Percentiles rank a stretch among this genome's conserved stretches.
Conservation (phyloP, 164 flowering plant genomes). For the Paratinospora sagittata region DNA sequence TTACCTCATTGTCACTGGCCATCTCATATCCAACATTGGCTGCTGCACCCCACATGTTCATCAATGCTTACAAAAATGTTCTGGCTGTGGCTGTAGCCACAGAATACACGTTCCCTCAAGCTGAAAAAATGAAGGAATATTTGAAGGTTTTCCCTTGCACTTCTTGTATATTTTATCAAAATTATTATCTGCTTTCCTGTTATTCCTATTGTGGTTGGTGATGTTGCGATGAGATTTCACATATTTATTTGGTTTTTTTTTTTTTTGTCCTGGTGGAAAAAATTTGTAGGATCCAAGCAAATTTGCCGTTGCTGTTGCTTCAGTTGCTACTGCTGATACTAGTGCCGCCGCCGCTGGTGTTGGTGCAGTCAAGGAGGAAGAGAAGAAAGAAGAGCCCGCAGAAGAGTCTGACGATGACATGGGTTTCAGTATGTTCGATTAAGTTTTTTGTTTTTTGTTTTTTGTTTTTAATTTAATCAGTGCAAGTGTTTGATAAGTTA, state of each 20-base stretch:
- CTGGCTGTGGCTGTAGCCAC: conserved; percentile 33
- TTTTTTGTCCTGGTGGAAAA: background rate
- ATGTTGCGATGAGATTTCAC: too few species aligned
- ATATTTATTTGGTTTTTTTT: background rate
- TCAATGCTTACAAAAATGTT: conserved; percentile 39
- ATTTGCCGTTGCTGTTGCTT: conserved; percentile 62
- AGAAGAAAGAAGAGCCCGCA: too few species aligned
- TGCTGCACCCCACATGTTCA: conserved; percentile 36
- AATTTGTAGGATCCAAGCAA: conserved; percentile 63
- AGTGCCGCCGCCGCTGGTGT: conserved; percentile 48
- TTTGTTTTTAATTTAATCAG: too few species aligned
- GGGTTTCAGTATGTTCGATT: too few species aligned
- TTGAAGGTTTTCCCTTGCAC: conserved; percentile 29
- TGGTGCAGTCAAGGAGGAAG: too few species aligned
- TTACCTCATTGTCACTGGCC: conserved; percentile 26
- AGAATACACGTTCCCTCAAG: conserved; percentile 37
- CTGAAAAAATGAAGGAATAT: conserved; percentile 47
- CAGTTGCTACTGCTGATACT: conserved; percentile 29
- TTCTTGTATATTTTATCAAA: too few species aligned
- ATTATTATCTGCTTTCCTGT: background rate
- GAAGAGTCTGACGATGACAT: too few species aligned
- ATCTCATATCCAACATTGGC: conserved; percentile 35
- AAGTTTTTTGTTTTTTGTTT: too few species aligned
- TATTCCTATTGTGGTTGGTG: background rate
- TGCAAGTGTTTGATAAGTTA: background rate